These are phyloP conservation scores for Setaria italica DNA, from an alignment of 202 grass and related monocot species.

Conservation along the genomic window DNA sequence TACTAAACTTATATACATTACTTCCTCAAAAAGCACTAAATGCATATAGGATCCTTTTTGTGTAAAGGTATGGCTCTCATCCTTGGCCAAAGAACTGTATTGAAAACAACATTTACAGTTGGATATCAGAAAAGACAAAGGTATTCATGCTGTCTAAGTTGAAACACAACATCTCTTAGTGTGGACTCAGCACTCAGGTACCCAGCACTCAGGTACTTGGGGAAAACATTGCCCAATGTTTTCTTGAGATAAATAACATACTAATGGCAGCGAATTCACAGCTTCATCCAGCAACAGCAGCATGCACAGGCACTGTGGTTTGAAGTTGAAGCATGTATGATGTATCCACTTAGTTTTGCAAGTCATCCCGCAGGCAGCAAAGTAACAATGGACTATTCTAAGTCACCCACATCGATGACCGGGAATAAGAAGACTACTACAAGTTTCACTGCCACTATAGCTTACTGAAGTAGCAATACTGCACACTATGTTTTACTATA, in stretches of 20 bases:
- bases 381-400: not conserved
- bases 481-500: not conserved
- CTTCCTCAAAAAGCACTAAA: not conserved
- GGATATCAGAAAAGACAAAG: not conserved
- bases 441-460: not conserved
- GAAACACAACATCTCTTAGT: not conserved
- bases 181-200: not conserved
- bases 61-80: not conserved
- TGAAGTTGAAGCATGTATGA: not conserved
- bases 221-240: not conserved
- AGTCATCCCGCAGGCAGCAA: not conserved
- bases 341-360: not conserved
- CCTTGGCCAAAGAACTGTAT: not conserved
- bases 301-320: not conserved
- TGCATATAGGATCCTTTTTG: not conserved
- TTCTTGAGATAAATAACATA: conserved; percentile 25
- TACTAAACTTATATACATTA: not conserved
- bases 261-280: not conserved
- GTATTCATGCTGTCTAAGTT: not conserved
- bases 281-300: not conserved
- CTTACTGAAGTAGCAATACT: not conserved
- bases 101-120: not conserved
- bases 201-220: not conserved
- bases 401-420: not conserved
- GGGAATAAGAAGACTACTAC: not conserved